Conservation (phyloP, 495 filamentous ascomycete species). For the Aspergillus leporis region DNA sequence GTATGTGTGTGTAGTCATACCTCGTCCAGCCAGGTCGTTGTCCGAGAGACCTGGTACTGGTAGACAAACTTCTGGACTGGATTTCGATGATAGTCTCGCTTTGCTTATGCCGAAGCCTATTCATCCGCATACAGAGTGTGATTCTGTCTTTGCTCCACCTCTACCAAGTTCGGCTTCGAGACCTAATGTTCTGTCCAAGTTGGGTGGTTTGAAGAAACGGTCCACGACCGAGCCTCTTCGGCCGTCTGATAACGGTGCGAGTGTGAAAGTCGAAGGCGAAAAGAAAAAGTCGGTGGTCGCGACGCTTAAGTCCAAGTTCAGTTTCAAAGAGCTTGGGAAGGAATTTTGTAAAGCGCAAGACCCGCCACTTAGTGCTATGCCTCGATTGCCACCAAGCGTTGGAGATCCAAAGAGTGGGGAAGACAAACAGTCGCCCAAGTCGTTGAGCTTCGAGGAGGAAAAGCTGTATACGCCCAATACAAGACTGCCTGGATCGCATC, state of each 20-base stretch:
- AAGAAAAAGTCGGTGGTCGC: slow-evolving; percentile 34
- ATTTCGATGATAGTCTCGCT: slow-evolving; percentile 33
- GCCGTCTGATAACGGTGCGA: background rate
- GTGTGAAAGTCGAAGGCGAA: background rate
- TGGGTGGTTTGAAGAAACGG: slow-evolving; percentile 18
- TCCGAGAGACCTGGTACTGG: slow-evolving; percentile 7
- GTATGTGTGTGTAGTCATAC: background rate
- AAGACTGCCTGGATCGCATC: slow-evolving; percentile 7
- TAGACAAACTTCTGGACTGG: slow-evolving; percentile 23
- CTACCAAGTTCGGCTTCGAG: background rate
- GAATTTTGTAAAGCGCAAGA: slow-evolving; percentile 24
- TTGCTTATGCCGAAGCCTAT: slow-evolving; percentile 35
- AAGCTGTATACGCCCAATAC: slow-evolving; percentile 20
- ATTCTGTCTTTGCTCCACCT: background rate
- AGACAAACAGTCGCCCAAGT: background rate
- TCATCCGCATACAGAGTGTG: background rate
- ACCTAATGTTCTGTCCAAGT: slow-evolving; percentile 7
- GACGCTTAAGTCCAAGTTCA: slow-evolving; percentile 32
- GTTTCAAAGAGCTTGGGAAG: slow-evolving; percentile 36
- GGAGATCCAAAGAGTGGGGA: background rate
- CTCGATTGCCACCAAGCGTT: background rate
- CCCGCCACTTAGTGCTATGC: slow-evolving; percentile 20
- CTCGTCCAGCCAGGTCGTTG: background rate
- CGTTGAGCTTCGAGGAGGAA: slow-evolving; percentile 10
- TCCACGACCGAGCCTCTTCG: slow-evolving; percentile 20